These are phyloP conservation scores for Aspergillus sp. DNA, from an alignment of 2,329 filamentous ascomycete species.

Conservation along the genomic window DNA sequence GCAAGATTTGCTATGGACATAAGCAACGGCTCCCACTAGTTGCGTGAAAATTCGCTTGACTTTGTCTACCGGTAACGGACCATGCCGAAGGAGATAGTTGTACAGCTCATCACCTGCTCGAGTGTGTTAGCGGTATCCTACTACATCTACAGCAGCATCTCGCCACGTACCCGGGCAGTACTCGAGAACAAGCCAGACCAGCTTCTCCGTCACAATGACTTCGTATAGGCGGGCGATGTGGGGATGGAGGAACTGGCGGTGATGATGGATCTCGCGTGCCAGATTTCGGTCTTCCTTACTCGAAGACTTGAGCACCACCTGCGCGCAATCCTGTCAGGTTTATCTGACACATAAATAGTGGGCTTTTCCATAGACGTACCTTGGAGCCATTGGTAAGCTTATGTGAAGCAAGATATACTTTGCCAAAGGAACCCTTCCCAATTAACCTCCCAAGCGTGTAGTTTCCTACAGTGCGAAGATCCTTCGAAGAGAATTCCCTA, in stretches of 20 bases:
- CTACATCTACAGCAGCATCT: neutral
- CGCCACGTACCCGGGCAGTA: slow-evolving; percentile 78
- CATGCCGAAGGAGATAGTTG: slow-evolving; percentile 88
- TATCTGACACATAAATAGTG: neutral
- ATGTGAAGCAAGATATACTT: slow-evolving; percentile 93
- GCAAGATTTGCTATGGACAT: slow-evolving; percentile 92
- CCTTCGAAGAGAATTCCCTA: slow-evolving; percentile 91
- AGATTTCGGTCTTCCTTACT: slow-evolving; percentile 95
- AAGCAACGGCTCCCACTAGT: slow-evolving; percentile 88
- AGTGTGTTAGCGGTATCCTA: slow-evolving; percentile 17
- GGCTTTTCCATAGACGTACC: slow-evolving; percentile 51
- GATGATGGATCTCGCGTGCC: slow-evolving; percentile 95
- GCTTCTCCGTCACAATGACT: slow-evolving; percentile 90
- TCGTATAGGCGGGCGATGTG: slow-evolving; percentile 97
- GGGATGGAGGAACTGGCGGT: slow-evolving; percentile 95
- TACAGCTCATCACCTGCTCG: slow-evolving; percentile 86
- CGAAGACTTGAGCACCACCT: slow-evolving; percentile 98
- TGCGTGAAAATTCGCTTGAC: slow-evolving; percentile 96
- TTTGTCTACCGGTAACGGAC: slow-evolving; percentile 78
- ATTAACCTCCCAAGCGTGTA: slow-evolving; percentile 90
- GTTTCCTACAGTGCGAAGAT: slow-evolving; percentile 90
- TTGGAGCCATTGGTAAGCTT: slow-evolving; percentile 99
- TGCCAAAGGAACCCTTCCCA: slow-evolving; percentile 97
- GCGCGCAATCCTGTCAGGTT: slow-evolving; percentile 14
- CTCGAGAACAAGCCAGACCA: slow-evolving; percentile 96